Evolutionary conservation across 1,139 yeast genomes (phyloP).

Genomic region (Wickerhamomyces sp.): DNA sequence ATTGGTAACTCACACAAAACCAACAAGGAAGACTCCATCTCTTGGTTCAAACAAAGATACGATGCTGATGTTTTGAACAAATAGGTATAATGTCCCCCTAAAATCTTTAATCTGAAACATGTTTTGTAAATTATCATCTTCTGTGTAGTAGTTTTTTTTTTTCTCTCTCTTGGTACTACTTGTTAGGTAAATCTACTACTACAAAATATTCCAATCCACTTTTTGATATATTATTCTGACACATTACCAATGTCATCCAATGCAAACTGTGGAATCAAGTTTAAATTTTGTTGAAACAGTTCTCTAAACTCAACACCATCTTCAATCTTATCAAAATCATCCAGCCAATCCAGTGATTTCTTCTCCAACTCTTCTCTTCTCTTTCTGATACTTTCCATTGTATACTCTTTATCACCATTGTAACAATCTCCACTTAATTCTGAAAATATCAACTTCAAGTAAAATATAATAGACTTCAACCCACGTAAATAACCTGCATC

Average conservation of each 20-base stretch:
- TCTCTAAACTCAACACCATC: slow-evolving; percentile 8
- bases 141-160: too few species aligned
- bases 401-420: slow-evolving; percentile 23
- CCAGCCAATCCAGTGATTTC: slow-evolving; percentile 38
- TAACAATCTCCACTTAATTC: slow-evolving; percentile 36
- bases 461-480: slow-evolving; percentile 55
- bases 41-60: slow-evolving; percentile 99
- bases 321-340: slow-evolving; percentile 23
- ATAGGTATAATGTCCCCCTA: too few species aligned
- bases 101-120: too few species aligned
- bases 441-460: slow-evolving; percentile 52
- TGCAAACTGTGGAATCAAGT: slow-evolving; percentile 21
- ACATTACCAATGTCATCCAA: slow-evolving; percentile 21
- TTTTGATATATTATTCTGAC: slow-evolving; percentile 18
- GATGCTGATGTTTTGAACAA: slow-evolving; percentile 96
- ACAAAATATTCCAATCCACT: too few species aligned
- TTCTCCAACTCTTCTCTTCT: slow-evolving; percentile 24
- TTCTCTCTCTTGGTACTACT: too few species aligned
- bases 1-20: slow-evolving; percentile 94
- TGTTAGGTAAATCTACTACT: too few species aligned
- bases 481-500: slow-evolving; percentile 90
- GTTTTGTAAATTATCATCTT: too few species aligned
- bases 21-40: slow-evolving; percentile 88
- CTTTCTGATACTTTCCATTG: slow-evolving; percentile 25
- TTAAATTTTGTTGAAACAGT: slow-evolving; percentile 13